A percentile compares a stretch with the other conserved stretches of the same genome.
Conservation (phyloP, 1,139 yeast species). For the Lizanozyma gosingica region DNA sequence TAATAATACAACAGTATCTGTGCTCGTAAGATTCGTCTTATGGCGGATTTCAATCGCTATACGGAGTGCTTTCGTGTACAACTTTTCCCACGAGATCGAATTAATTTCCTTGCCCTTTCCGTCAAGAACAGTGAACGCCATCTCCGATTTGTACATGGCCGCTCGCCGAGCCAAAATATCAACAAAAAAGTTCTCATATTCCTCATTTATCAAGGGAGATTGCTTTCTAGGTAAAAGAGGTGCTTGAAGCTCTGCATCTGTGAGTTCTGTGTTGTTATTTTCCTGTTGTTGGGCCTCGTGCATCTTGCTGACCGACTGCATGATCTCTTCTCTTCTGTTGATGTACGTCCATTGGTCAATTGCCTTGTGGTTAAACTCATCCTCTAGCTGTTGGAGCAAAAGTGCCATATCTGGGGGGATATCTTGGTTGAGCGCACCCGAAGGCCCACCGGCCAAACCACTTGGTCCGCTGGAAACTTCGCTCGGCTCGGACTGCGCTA, state of each 20-base stretch:
- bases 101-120: conserved; percentile 71
- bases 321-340: conserved; percentile 37
- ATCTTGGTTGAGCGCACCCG: conserved; percentile 15
- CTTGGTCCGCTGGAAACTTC: background rate
- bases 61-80: conserved; percentile 74
- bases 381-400: conserved; percentile 33
- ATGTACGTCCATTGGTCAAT: conserved; percentile 45
- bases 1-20: conserved; percentile 76
- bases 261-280: conserved; percentile 15
- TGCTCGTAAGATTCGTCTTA: conserved; percentile 56
- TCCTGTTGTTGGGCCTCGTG: conserved; percentile 26
- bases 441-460: background rate
- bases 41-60: conserved; percentile 83
- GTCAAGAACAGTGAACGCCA: conserved; percentile 68
- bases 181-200: conserved; percentile 49
- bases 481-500: background rate
- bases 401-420: conserved; percentile 42
- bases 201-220: conserved; percentile 17
- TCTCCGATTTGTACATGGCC: conserved; percentile 50
- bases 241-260: conserved; percentile 34
- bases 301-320: conserved; percentile 27
- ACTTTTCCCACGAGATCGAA: conserved; percentile 82
- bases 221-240: conserved; percentile 57
- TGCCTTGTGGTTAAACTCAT: conserved; percentile 33
- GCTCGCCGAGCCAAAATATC: conserved; percentile 70